phyloP scores from a whole-genome alignment of 169 alveolate species.

The Cryptosporidium canis region DNA sequence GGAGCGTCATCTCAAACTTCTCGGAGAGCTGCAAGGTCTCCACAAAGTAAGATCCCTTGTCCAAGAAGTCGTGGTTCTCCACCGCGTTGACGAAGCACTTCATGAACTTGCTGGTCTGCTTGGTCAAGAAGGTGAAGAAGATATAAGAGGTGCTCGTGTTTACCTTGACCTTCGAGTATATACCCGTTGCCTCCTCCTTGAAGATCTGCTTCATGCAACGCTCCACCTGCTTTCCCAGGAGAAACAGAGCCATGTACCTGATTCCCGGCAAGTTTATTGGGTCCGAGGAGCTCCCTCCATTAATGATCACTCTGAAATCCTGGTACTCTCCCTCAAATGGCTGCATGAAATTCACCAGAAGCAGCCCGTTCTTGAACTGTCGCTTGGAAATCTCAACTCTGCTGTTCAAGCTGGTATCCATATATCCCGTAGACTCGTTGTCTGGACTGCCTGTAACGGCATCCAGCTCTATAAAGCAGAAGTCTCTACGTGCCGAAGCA shows the following conservation, averaged over 20 bases:
- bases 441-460: no score
- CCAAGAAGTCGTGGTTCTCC: not conserved
- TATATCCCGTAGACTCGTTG: not conserved
- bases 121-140: not conserved
- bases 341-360: not conserved
- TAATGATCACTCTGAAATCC: not conserved
- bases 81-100: not conserved
- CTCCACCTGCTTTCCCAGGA: not conserved
- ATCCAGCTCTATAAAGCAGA: no score
- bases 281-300: constrained; percentile 2
- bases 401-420: not conserved
- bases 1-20: not conserved
- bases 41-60: not conserved
- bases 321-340: not conserved
- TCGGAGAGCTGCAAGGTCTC: not conserved
- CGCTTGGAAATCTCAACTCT: not conserved
- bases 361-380: constrained; percentile 1
- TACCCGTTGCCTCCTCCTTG: not conserved
- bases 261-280: not conserved
- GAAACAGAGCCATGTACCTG: not conserved
- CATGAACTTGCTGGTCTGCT: not conserved
- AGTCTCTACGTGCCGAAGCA: no score
- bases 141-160: not conserved
- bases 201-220: not conserved
- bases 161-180: not conserved